phyloP scores from a whole-genome alignment of 139 green algal genomes.

The Pleodorina starrii region DNA sequence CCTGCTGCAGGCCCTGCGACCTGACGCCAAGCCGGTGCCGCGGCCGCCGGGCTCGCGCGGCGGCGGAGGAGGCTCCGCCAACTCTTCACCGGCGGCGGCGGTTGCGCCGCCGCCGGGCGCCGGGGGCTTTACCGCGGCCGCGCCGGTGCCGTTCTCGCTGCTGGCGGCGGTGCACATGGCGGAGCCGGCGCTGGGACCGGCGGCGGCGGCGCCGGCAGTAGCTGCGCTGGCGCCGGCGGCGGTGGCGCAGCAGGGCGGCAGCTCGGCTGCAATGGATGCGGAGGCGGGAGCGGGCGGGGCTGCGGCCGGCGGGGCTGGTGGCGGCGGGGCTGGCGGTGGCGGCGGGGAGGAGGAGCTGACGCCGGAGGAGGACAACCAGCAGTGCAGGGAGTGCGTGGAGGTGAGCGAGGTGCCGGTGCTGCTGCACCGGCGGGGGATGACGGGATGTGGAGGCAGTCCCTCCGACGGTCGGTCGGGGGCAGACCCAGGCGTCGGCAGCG shows the following conservation, averaged over 20 bases:
- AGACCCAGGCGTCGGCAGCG: too few relatives aligned
- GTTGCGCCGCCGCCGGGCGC: neutral
- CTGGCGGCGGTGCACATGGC: neutral
- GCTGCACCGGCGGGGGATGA: too few relatives aligned
- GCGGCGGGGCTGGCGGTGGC: neutral
- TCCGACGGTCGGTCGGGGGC: too few relatives aligned
- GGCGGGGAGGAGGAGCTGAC: neutral
- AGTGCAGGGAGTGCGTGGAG: conserved; percentile 21
- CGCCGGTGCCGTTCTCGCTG: conserved; percentile 14
- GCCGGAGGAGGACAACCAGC: neutral
- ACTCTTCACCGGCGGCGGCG: neutral
- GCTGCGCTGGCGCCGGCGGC: neutral
- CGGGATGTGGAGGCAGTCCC: too few relatives aligned
- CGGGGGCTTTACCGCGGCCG: neutral
- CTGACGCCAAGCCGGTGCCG: neutral
- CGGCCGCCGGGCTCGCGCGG: neutral
- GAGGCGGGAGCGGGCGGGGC: neutral
- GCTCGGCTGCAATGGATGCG: neutral
- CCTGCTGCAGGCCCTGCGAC: neutral
- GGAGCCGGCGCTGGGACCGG: neutral
- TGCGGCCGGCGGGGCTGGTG: neutral
- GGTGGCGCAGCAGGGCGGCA: neutral
- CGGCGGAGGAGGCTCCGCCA: neutral
- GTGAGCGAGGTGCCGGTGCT: neutral
- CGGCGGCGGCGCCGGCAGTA: neutral